Conservation (phyloP, 2,329 filamentous ascomycete genomes). For the Fusarium subglutinans region DNA sequence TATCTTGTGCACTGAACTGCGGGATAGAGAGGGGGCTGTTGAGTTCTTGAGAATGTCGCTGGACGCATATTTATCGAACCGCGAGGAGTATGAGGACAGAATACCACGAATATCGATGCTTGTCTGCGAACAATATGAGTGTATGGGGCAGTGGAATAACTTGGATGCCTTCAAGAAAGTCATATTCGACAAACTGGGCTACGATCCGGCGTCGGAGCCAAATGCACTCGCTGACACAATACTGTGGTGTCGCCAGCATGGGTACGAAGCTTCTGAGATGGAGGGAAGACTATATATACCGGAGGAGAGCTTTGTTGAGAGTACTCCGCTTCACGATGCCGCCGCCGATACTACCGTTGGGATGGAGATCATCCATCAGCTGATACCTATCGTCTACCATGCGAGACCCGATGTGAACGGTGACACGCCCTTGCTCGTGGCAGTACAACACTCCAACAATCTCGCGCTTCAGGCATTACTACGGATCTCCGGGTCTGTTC, state of each 20-base stretch:
- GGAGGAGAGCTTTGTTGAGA: not conserved
- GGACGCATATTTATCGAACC: not conserved
- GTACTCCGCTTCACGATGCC: conserved; percentile 9
- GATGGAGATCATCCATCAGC: conserved; percentile 2
- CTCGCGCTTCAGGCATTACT: not conserved
- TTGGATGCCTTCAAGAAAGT: conserved; percentile 13
- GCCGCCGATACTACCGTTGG: not conserved
- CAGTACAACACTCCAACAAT: conserved; percentile 16
- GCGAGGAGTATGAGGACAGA: not conserved
- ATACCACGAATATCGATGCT: conserved; percentile 5
- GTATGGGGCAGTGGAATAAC: not conserved
- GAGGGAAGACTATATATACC: not conserved
- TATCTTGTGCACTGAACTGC: conserved; percentile 5
- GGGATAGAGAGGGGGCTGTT: not conserved
- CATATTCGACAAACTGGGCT: not conserved
- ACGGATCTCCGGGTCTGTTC: not conserved
- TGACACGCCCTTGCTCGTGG: conserved; percentile 8
- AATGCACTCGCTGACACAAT: not conserved
- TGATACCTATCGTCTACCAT: not conserved
- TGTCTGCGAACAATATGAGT: conserved; percentile 14
- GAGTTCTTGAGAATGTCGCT: conserved; percentile 1
- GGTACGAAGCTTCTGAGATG: not conserved
- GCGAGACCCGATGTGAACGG: not conserved
- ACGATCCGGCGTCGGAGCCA: not conserved
- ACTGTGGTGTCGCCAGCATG: conserved; percentile 4